Base-by-base conservation (phyloP, 208 protist species). In the Sergeia podlipaevii region DNA sequence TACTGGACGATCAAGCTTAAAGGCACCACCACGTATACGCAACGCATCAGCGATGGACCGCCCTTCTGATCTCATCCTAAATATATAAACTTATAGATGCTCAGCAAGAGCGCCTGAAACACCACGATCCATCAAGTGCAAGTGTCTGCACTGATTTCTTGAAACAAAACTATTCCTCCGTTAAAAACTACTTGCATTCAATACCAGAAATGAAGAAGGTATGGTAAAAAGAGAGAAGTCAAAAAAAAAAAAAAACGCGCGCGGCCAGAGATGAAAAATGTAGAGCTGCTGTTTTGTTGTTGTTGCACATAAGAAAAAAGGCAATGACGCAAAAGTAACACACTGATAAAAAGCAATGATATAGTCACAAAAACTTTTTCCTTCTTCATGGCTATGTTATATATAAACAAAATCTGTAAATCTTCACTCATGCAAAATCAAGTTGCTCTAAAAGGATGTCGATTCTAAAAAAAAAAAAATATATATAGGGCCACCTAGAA, bases 401-500 rank as follows among this genome's bases (percentile, higher is more conserved):
- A 24, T 37, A 37, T 17, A 38, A 17, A 17, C 10, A 18, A 15
- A 8, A 52, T 17, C 10, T 17, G 23, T 37, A 52, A 18, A 52
- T 17, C 11, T 17, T 17, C 43, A 10, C 21, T 38, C 34, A 38
- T 15, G 11, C 34, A 10, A 17, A 10, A 10, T 48, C 43, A 48
- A 26, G 44, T n/a, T n/a, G n/a, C n/a, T n/a, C n/a, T n/a, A n/a
- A n/a, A n/a, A n/a, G n/a, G n/a, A n/a, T n/a, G n/a, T n/a, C n/a
- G n/a, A n/a, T n/a, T n/a, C n/a, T n/a, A n/a, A n/a, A n/a, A 13
- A 74, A 42, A 69, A 28, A 62, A 13, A 46, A 49, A 57, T 38
- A 61, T 54, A 65, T 46, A 46, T 42, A 39, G n/a, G n/a, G n/a
- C n/a, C n/a, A n/a, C n/a, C n/a, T n/a, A n/a, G n/a, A n/a, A n/a